Percentiles rank a stretch among this genome's conserved stretches.
phyloP scores from a whole-genome alignment of 139 green algal genomes.

The Closterium sp. region DNA sequence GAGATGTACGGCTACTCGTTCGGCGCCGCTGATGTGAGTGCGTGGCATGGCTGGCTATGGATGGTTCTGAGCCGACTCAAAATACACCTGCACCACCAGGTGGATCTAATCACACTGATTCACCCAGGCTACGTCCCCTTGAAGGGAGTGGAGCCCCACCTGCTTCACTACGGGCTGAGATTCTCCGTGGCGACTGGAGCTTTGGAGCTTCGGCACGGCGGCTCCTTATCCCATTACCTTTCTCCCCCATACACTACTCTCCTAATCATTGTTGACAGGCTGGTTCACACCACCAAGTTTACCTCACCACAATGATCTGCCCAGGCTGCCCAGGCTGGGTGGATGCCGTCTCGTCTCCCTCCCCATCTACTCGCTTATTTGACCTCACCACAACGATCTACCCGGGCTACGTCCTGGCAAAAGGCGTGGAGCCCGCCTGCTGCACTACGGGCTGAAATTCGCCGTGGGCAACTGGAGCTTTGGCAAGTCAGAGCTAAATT shows the following conservation, averaged over 20 bases:
- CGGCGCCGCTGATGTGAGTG: conserved; percentile 25
- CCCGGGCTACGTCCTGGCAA: conserved; percentile 9
- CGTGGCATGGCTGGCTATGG: neutral
- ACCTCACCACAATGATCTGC: conserved; percentile 37
- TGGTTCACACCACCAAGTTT: conserved; percentile 6
- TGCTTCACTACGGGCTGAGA: too few species aligned
- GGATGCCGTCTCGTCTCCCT: too few species aligned
- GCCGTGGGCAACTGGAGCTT: conserved; percentile 19
- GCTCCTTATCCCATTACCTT: neutral
- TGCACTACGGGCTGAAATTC: conserved; percentile 44
- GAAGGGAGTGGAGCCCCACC: too few species aligned
- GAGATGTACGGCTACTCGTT: conserved; percentile 66
- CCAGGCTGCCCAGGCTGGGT: too few species aligned
- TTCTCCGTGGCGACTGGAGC: too few species aligned
- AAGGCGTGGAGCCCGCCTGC: neutral
- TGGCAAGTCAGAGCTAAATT: conserved; percentile 37
- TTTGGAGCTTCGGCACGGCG: neutral
- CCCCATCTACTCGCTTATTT: too few species aligned
- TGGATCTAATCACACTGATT: too few species aligned
- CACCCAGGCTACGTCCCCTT: too few species aligned
- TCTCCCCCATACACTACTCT: neutral
- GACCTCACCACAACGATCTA: conserved; percentile 40
- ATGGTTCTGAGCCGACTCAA: neutral
- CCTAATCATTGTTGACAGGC: too few species aligned
- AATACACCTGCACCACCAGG: neutral